Conservation (phyloP, 2,329 filamentous ascomycete genomes). For the Aureobasidium musti region DNA sequence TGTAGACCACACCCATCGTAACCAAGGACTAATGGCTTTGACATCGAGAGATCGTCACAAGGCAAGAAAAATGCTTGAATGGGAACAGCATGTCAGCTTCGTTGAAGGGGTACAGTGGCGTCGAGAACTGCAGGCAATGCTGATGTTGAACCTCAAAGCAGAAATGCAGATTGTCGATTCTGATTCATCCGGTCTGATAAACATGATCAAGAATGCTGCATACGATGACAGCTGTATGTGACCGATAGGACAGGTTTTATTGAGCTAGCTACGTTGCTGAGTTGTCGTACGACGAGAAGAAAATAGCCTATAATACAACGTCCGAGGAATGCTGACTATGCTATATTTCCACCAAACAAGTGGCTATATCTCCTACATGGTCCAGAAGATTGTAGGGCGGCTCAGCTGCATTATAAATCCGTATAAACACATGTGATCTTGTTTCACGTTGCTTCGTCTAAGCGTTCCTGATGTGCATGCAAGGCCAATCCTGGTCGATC, state of each 20-base stretch:
- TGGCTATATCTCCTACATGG: neutral
- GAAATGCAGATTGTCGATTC: slow-evolving; percentile 64
- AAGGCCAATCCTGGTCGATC: slow-evolving; percentile 10
- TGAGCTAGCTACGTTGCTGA: neutral
- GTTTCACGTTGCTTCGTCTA: slow-evolving; percentile 1
- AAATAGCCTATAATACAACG: neutral
- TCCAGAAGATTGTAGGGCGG: neutral
- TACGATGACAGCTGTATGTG: neutral
- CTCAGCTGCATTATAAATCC: neutral
- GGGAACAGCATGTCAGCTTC: neutral
- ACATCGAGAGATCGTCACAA: slow-evolving; percentile 60
- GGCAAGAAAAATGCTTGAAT: slow-evolving; percentile 56
- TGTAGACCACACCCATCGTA: slow-evolving; percentile 35
- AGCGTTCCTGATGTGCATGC: slow-evolving; percentile 10
- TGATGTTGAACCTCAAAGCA: slow-evolving; percentile 72
- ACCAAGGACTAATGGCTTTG: slow-evolving; percentile 53
- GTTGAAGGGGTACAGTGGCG: slow-evolving; percentile 40
- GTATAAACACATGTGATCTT: slow-evolving; percentile 12
- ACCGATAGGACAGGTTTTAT: neutral
- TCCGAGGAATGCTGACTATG: slow-evolving; percentile 9
- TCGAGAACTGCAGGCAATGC: slow-evolving; percentile 68
- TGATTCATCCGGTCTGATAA: slow-evolving; percentile 34
- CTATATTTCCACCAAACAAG: neutral
- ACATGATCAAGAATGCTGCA: slow-evolving; percentile 30
- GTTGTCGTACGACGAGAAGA: neutral